Evolutionary conservation across 78 protist species (phyloP).

Genomic region (Corallochytrium limacisporum): DNA sequence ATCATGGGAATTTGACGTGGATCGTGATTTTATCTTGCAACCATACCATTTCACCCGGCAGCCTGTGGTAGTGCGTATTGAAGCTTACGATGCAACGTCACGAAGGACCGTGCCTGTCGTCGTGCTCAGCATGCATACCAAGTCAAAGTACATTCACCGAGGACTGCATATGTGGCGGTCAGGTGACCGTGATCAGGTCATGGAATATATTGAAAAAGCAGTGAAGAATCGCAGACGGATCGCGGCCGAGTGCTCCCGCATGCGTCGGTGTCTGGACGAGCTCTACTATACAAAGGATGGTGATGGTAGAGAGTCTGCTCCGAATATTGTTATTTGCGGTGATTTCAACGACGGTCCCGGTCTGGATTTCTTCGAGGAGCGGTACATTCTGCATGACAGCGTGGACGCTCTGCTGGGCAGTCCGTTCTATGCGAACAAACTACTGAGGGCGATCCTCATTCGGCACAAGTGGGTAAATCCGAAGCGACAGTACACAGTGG

Average conservation of each 20-base stretch:
- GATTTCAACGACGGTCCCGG: neutral
- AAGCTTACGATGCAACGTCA: neutral
- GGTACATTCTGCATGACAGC: neutral
- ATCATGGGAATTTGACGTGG: neutral
- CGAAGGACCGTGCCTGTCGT: neutral
- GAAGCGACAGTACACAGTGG: neutral
- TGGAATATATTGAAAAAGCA: neutral
- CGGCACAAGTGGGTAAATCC: neutral
- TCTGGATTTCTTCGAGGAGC: neutral
- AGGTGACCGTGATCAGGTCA: neutral
- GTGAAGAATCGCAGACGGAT: neutral
- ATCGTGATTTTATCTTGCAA: neutral
- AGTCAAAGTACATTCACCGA: neutral
- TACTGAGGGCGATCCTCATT: neutral
- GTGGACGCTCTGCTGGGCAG: neutral
- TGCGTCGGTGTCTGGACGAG: neutral
- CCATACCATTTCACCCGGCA: neutral
- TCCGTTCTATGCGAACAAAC: neutral
- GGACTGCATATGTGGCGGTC: neutral
- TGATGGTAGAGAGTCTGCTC: too few relatives aligned
- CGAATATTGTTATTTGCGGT: neutral
- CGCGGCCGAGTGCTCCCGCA: neutral
- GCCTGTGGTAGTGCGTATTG: neutral
- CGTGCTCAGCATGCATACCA: neutral
- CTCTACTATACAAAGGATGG: neutral